Evolutionary conservation across 2,329 filamentous ascomycete genomes (phyloP).

Genomic region (Ascomycota sp.): DNA sequence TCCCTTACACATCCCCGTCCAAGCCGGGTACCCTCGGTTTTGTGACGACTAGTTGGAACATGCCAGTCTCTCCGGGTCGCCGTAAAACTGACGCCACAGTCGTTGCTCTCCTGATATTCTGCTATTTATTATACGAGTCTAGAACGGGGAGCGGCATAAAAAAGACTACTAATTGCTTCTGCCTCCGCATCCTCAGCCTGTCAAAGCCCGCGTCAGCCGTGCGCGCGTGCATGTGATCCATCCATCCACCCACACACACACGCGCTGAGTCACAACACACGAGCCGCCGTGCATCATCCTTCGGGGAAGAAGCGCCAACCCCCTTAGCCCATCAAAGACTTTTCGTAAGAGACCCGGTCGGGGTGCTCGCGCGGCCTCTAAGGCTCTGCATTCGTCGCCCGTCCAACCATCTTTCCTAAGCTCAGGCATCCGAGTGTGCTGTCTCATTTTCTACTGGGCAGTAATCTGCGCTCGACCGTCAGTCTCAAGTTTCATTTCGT

Average conservation of each 20-base stretch:
- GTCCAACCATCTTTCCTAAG: conserved; percentile 22
- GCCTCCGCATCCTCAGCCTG: conserved; percentile 30
- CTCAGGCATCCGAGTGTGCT: conserved; percentile 14
- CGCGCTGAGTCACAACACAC: conserved; percentile 30
- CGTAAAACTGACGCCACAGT: neutral
- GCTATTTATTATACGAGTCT: conserved; percentile 12
- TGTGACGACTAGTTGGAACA: no score
- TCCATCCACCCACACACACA: no score
- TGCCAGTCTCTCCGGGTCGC: no score
- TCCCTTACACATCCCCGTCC: no score
- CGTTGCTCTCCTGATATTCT: neutral
- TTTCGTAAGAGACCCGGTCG: conserved; percentile 35
- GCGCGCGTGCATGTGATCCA: no score
- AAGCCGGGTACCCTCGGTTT: no score
- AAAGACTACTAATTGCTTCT: conserved; percentile 35
- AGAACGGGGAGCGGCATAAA: conserved; percentile 15
- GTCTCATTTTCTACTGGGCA: conserved; percentile 11
- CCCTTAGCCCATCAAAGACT: conserved; percentile 34
- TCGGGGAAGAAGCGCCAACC: conserved; percentile 27
- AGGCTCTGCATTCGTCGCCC: conserved; percentile 22
- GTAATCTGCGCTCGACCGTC: conserved; percentile 6
- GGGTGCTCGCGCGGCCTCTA: conserved; percentile 24
- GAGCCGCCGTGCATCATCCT: conserved; percentile 24
- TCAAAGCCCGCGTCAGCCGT: conserved; percentile 22
- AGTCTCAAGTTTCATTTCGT: neutral